Evolutionary conservation across 768 basidiomycete genomes (phyloP).

Genomic region (Leucogyrophana mollusca): DNA sequence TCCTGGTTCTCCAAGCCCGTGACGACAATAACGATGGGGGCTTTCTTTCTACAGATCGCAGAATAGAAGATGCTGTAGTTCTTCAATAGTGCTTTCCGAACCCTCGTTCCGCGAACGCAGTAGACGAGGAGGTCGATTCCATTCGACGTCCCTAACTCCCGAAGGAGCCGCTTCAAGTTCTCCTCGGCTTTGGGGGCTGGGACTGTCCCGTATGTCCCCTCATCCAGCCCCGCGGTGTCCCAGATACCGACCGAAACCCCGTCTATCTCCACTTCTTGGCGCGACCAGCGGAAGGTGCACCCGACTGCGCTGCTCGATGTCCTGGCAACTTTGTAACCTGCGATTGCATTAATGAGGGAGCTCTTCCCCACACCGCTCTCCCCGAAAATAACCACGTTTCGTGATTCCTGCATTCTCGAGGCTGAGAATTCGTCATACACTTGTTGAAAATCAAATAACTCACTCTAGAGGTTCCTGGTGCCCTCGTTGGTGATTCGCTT

Average conservation of each 20-base stretch:
- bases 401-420: neutral
- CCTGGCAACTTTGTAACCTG: conserved; percentile 21
- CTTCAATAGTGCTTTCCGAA: conserved; percentile 21
- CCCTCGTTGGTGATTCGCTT: too few species aligned
- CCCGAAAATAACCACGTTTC: conserved; percentile 26
- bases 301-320: conserved; percentile 32
- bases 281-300: conserved; percentile 31
- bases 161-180: conserved; percentile 22
- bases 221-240: conserved; percentile 41
- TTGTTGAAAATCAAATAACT: too few species aligned
- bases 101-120: conserved; percentile 31
- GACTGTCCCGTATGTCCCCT: conserved; percentile 28
- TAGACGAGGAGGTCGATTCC: conserved; percentile 30
- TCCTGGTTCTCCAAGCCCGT: conserved; percentile 39
- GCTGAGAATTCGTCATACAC: too few species aligned
- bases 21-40: conserved; percentile 35
- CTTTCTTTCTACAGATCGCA: conserved; percentile 33
- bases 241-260: conserved; percentile 26
- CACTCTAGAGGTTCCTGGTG: too few species aligned
- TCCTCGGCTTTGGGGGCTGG: conserved; percentile 28
- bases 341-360: conserved; percentile 38
- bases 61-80: conserved; percentile 40
- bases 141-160: conserved; percentile 21
- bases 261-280: conserved; percentile 24
- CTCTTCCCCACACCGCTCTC: conserved; percentile 37